Evolutionary conservation across 768 basidiomycete genomes (phyloP), one percentile per base, ranked within the genome.

Genomic region (Pleurotus sapidus): DNA sequence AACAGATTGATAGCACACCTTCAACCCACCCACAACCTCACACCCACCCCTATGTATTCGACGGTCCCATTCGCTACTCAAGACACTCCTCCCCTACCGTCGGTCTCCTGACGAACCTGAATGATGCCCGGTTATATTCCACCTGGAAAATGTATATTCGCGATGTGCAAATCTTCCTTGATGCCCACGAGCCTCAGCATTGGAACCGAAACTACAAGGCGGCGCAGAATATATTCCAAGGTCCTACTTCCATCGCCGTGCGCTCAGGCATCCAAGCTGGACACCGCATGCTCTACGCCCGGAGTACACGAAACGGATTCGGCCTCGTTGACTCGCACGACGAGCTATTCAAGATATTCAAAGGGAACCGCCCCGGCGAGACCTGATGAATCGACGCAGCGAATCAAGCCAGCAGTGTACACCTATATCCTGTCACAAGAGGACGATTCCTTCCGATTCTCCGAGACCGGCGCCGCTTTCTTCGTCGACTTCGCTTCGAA

Each of bases 401-500:
- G 87, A 60, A 79, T 91, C 70, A 91, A 91, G 66, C 89, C 89
- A 45, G 87, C 87, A 0, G 83, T 93, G 20, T 94, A 93, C 73
- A 93, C 93, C 39, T 95, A 93, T 72, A 79, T 93, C 68, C 86
- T 95, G 66, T 82, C 87, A 3, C 73, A 81, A 4, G 84, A 87
- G 55, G 91, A 90, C 70, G 83, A 90, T 59, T 80, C 88, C 7
- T 78, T 92, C 61, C 82, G 91, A 18, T 93, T 93, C 71, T 91
- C 89, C 24, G 91, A 93, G 69, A 94, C 91, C 3, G 91, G 91
- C 14, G 89, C 90, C 9, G 86, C 89, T 34, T 93, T 93, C 72
- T 90, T 91, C 64, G 89, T 92, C 59, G 89, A 93, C 70, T 88
- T 93, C 66, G 88, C 86, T 43, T 89, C 87, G 24, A 94, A 95